Percentiles rank a stretch among this genome's conserved stretches.
Conservation (phyloP, 495 filamentous ascomycete species). For the Aspergillus cavernicola region DNA sequence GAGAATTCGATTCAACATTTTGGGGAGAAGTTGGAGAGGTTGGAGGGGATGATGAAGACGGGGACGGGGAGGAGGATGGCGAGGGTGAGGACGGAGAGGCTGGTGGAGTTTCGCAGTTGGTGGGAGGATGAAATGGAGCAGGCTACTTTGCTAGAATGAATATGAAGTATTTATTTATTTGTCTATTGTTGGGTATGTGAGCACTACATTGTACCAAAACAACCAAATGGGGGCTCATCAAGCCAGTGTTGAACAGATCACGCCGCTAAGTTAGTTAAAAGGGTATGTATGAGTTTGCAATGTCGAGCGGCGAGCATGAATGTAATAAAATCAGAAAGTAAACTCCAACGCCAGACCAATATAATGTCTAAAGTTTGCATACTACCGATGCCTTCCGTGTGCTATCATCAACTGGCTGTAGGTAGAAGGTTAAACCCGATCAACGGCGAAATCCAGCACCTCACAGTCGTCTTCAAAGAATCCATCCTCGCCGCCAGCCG, state of each 20-base stretch:
- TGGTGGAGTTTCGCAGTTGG: conserved; percentile 63
- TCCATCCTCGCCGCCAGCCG: conserved; percentile 58
- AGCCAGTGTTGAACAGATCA: conserved; percentile 5
- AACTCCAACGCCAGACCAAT: conserved; percentile 18
- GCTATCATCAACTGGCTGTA: neutral
- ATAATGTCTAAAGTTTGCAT: conserved; percentile 21
- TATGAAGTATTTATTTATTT: conserved; percentile 6
- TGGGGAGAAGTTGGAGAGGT: conserved; percentile 68
- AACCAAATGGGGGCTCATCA: neutral
- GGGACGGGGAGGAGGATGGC: conserved; percentile 64
- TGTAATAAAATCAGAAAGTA: conserved; percentile 11
- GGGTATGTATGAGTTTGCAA: conserved; percentile 4
- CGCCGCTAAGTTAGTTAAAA: conserved; percentile 7
- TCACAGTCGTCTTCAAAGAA: conserved; percentile 96
- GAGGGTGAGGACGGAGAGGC: conserved; percentile 56
- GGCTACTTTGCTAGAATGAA: neutral
- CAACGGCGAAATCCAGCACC: conserved; percentile 85
- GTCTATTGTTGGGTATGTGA: conserved; percentile 17
- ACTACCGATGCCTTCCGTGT: conserved; percentile 7
- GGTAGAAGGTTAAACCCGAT: conserved; percentile 59
- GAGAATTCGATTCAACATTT: conserved; percentile 67
- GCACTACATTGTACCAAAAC: neutral
- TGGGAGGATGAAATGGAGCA: conserved; percentile 62
- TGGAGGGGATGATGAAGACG: conserved; percentile 78
- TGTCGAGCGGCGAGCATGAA: conserved; percentile 3